Base-by-base conservation (phyloP, 2,329 filamentous ascomycete species). In the Botryosphaeria agaves region DNA sequence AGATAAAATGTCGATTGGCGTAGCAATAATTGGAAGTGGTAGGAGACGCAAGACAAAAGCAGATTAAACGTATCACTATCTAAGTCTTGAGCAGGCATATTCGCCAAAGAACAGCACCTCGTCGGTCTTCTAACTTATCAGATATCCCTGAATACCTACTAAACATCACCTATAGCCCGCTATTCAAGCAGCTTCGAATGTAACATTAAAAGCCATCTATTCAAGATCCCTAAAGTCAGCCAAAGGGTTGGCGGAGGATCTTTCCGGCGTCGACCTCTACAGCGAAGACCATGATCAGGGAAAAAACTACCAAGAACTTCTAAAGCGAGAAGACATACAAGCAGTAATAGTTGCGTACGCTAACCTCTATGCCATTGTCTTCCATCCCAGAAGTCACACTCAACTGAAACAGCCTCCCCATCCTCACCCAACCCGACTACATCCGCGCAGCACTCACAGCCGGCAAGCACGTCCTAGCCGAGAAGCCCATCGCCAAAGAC, bases 161-260 rank as follows among this genome's bases (percentile, higher is more conserved):
- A 18, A 32, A 26, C 12, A 14, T 9, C 27, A 38, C 25, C 34
- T 41, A 28, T 35, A 59, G 47, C 75, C 75, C 8, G 75, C 74
- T 26, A 64, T 80, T 31, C 54, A 66, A 39, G 60, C 64, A 17
- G 59, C 53, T 32, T 45, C 59, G 6, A 32, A 44, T 21, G 52
- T 78, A 7, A 48, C 52, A 8, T 61, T 81, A 38, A 76, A 71
- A 51, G 72, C 72, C 14, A 59, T 77, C 38, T 81, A 74, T 52
- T 77, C 72, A 3, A 68, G 74, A 31, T 69, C 69, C 7, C 58
- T 68, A 30, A 51, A 57, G 12, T 72, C 72, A 1, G 72, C 71
- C n/a, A 44, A 64, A 37, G 48, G 46, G 9, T 52, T 62, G 3
- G 52, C 55, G 11, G 46, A 51, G 2, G 53, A 60, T 14, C 49